phyloP scores from a whole-genome alignment of 805 yeast species.

The Starmerella riodocensis region DNA sequence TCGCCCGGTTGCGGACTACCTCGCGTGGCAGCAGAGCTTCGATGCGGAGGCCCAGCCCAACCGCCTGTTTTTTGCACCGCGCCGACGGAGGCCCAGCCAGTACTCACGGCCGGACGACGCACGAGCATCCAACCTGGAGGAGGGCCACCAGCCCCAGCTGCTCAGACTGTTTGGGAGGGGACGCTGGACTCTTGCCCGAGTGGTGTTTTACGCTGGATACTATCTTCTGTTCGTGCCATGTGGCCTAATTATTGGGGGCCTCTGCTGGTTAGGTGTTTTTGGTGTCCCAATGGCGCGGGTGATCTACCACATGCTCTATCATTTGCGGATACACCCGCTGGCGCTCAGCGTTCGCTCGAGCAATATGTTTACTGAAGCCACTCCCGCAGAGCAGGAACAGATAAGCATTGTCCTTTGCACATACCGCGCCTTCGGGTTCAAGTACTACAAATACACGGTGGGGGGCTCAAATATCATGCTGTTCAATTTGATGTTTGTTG shows the following conservation, averaged over 20 bases:
- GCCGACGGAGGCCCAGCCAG: slow-evolving; percentile 20
- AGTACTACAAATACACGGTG: slow-evolving; percentile 89
- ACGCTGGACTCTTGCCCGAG: slow-evolving; percentile 73
- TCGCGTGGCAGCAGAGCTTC: slow-evolving; percentile 57
- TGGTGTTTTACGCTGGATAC: slow-evolving; percentile 58
- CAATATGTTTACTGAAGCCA: slow-evolving; percentile 25
- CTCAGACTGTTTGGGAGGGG: slow-evolving; percentile 80
- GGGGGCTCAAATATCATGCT: slow-evolving; percentile 92
- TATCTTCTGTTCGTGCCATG: slow-evolving; percentile 62
- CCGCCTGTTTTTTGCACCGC: slow-evolving; percentile 65
- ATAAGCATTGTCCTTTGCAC: slow-evolving; percentile 60
- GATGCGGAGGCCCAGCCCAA: slow-evolving; percentile 11
- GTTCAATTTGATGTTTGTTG: slow-evolving; percentile 68
- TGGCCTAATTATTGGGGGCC: slow-evolving; percentile 37
- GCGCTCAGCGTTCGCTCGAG: slow-evolving; percentile 62
- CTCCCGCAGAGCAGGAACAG: slow-evolving; percentile 32
- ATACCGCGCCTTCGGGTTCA: slow-evolving; percentile 80
- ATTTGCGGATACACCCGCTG: slow-evolving; percentile 78
- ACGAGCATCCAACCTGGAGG: background rate
- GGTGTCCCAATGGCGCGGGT: slow-evolving; percentile 91
- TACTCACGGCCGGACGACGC: slow-evolving; percentile 3
- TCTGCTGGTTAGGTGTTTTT: slow-evolving; percentile 74
- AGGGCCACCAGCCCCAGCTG: slow-evolving; percentile 5
- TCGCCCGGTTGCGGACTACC: slow-evolving; percentile 67
- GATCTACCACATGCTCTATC: slow-evolving; percentile 50